Conservation (phyloP, 2,329 filamentous ascomycete species). For the Trichophyton verrucosum region DNA sequence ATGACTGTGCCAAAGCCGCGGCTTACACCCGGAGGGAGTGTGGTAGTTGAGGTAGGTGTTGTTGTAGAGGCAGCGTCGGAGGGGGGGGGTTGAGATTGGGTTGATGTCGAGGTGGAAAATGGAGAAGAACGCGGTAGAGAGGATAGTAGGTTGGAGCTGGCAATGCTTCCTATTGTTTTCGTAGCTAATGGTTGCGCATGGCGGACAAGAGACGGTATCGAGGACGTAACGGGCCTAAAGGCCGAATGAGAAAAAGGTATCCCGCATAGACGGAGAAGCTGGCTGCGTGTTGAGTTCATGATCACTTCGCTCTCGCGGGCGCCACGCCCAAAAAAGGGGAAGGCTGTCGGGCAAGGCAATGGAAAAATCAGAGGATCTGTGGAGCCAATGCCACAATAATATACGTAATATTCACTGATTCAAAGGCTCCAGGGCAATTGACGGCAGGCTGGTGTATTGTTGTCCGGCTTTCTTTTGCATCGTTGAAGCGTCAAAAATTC, state of each 20-base stretch:
- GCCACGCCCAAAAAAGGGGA: background rate
- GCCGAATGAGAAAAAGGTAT: background rate
- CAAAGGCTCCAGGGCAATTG: background rate
- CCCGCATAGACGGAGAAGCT: background rate
- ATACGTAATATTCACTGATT: background rate
- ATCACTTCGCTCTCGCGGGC: background rate
- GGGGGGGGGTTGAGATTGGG: background rate
- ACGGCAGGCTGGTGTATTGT: background rate
- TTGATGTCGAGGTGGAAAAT: background rate
- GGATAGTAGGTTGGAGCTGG: background rate
- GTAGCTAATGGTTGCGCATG: background rate
- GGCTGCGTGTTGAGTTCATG: slow-evolving; percentile 3
- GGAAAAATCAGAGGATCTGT: background rate
- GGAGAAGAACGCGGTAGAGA: background rate
- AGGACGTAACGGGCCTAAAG: background rate
- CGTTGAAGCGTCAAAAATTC: background rate
- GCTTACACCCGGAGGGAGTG: slow-evolving; percentile 18
- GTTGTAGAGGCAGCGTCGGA: background rate
- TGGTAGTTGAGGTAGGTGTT: background rate
- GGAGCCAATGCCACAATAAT: background rate
- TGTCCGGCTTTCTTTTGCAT: background rate
- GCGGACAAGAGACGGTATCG: background rate
- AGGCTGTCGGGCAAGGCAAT: background rate
- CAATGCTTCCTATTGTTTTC: background rate
- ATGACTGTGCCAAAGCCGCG: slow-evolving; percentile 25